Evolutionary conservation across 768 basidiomycete genomes (phyloP), one percentile per base, ranked within the genome.

Genomic region (Hygrophoropsis aurantiaca): DNA sequence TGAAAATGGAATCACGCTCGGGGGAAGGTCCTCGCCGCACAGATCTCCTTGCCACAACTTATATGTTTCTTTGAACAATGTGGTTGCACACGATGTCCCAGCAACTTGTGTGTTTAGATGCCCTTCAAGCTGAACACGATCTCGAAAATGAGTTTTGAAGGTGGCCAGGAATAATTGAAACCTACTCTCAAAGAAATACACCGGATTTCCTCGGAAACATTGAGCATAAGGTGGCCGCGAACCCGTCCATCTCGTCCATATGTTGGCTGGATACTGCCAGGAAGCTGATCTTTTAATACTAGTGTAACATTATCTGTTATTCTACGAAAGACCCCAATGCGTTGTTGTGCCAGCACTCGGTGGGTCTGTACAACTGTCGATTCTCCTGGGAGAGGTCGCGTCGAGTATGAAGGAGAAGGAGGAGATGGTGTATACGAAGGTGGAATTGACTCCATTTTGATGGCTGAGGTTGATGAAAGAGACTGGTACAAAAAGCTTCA

Each of bases 401-500:
- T 71, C 38, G 85, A 80, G 58, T 87, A 87, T 0, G 58, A 52
- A 0, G 85, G 84, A 1, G 76, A 72, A 10, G 79, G 75, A 0
- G 65, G 59, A 2, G 82, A 75, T 3, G 78, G 72, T 0, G 32
- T 39, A 39, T 44, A 47, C 9, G 30, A 32, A 47, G 46, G 41
- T 1, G 26, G 41, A 19, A 43, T 16, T 16, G 44, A 16, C 18
- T 46, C 44, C 44, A 46, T 46, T 46, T 26, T 46, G 15, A 19
- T 18, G 1, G 40, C 7, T 13, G n/a, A 18, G 44, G 18, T 27
- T n/a, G 5, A 11, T 48, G 42, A n/a, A 38, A 35, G 7, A 30
- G 6, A 6, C 27, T 30, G 13, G 7, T 30, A 13, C n/a, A n/a
- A n/a, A n/a, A n/a, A n/a, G n/a, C n/a, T n/a, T n/a, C n/a, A n/a